A percentile compares a stretch with the other conserved stretches of the same genome.
Evolutionary conservation across 2,329 filamentous ascomycete genomes (phyloP).

Genomic region (Penicillium olsonii): DNA sequence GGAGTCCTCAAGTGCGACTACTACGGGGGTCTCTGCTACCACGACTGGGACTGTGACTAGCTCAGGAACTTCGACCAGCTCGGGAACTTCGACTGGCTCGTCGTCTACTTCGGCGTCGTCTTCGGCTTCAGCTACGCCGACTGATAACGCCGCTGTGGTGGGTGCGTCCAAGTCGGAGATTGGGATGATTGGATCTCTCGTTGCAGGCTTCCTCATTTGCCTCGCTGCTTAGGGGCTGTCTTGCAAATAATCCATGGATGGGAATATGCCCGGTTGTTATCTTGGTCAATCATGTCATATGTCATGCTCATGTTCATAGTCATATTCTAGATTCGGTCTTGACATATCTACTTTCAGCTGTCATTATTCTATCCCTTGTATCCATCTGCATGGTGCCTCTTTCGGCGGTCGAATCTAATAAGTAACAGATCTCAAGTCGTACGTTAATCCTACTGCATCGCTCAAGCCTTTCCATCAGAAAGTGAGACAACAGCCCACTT

Average conservation of each 20-base stretch:
- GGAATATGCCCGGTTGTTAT: not conserved
- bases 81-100: not conserved
- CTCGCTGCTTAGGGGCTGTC: not conserved
- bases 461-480: slow-evolving; percentile 63
- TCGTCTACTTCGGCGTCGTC: not conserved
- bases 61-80: not conserved
- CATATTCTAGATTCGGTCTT: slow-evolving; percentile 1
- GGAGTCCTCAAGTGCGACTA: not conserved
- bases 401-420: not conserved
- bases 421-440: not conserved
- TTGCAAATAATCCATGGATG: not conserved
- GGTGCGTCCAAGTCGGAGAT: not conserved
- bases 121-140: not conserved
- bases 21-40: not conserved
- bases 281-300: not conserved
- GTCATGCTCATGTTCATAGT: not conserved
- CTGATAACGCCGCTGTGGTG: not conserved
- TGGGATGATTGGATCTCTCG: not conserved
- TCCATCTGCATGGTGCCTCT: not conserved
- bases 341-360: not conserved
- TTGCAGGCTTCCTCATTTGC: not conserved
- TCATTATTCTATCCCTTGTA: not conserved
- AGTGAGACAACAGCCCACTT: slow-evolving; percentile 97
- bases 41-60: not conserved
- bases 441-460: too few relatives aligned